Conservation (phyloP, 2,329 filamentous ascomycete species). For the Raffaelea arxii region DNA sequence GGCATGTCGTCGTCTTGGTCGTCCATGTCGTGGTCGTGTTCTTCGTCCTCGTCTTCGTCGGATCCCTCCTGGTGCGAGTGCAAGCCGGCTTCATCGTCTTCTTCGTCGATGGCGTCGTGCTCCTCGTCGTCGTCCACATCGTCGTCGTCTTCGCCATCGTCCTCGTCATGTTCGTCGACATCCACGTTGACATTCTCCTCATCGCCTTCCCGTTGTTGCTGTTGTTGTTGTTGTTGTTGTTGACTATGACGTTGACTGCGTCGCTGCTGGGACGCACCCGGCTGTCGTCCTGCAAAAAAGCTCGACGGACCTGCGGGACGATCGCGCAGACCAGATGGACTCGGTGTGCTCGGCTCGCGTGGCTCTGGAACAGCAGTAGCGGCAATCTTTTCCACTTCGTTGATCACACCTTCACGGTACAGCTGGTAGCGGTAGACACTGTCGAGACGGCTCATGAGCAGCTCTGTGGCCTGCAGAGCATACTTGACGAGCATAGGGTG, state of each 20-base stretch:
- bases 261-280: slow-evolving; percentile 14
- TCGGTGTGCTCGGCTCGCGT: neutral
- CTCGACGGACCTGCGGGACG: neutral
- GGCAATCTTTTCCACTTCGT: slow-evolving; percentile 78
- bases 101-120: slow-evolving; percentile 27
- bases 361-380: slow-evolving; percentile 21
- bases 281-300: neutral
- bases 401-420: slow-evolving; percentile 90
- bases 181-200: too few species aligned
- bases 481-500: slow-evolving; percentile 79
- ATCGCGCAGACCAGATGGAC: neutral
- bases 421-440: slow-evolving; percentile 92
- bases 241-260: too few species aligned
- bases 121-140: slow-evolving; percentile 23
- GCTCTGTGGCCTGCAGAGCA: slow-evolving; percentile 79
- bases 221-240: too few species aligned
- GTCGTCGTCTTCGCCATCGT: slow-evolving; percentile 16
- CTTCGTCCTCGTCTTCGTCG: slow-evolving; percentile 42
- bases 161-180: slow-evolving; percentile 2
- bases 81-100: slow-evolving; percentile 28
- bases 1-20: slow-evolving; percentile 47
- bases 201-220: too few species aligned
- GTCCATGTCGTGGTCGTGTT: slow-evolving; percentile 40
- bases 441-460: slow-evolving; percentile 75
- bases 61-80: slow-evolving; percentile 38